Evolutionary conservation across 164 flowering plant genomes (phyloP), one percentile per base, ranked within the genome.

Genomic region (Nymphaea thermarum): DNA sequence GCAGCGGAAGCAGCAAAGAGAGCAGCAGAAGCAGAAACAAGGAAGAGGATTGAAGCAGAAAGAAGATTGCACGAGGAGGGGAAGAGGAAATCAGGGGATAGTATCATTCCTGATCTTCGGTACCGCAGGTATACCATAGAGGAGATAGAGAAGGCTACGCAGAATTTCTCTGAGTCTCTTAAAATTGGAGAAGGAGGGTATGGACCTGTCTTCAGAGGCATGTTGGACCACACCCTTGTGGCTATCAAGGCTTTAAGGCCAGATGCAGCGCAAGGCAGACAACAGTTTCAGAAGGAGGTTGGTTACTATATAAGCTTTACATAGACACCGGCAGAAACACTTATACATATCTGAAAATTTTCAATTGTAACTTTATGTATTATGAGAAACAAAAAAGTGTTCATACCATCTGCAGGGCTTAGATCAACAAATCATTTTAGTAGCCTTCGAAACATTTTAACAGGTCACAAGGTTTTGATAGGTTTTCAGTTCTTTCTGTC

Each of bases 151-250:
- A 71, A n/a, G 43, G 91, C 91, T 57, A 91, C 93, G 1, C 67
- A 85, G 64, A 63, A 79, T 65, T 91, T 91, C 73, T 72, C 87
- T 2, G 67, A 11, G 14, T 67, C 74, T 4, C 62, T 64, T 43
- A 85, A 86, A 78, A 81, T 89, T 64, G 97, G 97, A 44, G 97
- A 89, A 81, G 97, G 97, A 25, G 97, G 93, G 18, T 91, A 91
- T 80, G 95, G 97, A 44, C 95, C 97, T 44, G 97, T 91, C 42
- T 91, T 72, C 65, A 79, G 70, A 75, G 87, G 68, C 45, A 51
- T 51, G 12, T 83, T 91, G 55, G 86, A 85, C 72, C 80, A 86
- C 68, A 84, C 83, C 1, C 70, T 76, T 4, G 91, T 87, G n/a
- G 97, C 95, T 25, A 84, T 91, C 53, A 89, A 89, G 77, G 75